These are phyloP conservation scores for Salicornia ramosissima DNA, from an alignment of 148 eudicot genomes.

Conservation along the genomic window DNA sequence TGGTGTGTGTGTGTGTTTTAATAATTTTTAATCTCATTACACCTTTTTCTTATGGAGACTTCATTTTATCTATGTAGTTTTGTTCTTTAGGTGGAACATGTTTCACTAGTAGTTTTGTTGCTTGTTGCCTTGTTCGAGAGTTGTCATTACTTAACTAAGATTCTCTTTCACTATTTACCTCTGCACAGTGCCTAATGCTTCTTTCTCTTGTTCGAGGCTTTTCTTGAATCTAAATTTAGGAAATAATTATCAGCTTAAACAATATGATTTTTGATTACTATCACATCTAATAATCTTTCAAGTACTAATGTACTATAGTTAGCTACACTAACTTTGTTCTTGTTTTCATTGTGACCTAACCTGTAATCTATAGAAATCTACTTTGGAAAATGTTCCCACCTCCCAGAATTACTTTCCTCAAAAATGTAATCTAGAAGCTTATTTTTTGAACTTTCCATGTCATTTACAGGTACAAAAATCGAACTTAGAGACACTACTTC, in stretches of 20 bases:
- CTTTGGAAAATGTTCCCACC: background rate
- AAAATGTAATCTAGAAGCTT: background rate
- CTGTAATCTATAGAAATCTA: background rate
- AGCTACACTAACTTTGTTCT: background rate
- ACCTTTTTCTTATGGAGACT: background rate
- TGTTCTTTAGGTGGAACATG: background rate
- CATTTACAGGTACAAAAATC: conserved; percentile 69
- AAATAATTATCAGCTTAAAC: background rate
- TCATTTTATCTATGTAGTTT: background rate
- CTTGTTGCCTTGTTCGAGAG: no score
- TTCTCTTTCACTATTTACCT: background rate
- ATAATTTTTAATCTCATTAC: no score
- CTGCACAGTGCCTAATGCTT: background rate
- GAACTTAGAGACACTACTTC: conserved; percentile 82
- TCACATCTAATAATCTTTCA: background rate
- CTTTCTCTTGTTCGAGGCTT: background rate
- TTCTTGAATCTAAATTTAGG: background rate
- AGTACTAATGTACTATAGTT: background rate
- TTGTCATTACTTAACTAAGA: no score
- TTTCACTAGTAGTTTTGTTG: no score
- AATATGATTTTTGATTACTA: background rate
- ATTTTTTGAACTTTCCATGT: conserved; percentile 5
- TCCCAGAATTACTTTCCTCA: background rate
- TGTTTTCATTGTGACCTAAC: background rate
- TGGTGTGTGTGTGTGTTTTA: no score